These are phyloP conservation scores for Kodamaea kaohsiungensis DNA, from an alignment of 805 yeast species.

Conservation along the genomic window DNA sequence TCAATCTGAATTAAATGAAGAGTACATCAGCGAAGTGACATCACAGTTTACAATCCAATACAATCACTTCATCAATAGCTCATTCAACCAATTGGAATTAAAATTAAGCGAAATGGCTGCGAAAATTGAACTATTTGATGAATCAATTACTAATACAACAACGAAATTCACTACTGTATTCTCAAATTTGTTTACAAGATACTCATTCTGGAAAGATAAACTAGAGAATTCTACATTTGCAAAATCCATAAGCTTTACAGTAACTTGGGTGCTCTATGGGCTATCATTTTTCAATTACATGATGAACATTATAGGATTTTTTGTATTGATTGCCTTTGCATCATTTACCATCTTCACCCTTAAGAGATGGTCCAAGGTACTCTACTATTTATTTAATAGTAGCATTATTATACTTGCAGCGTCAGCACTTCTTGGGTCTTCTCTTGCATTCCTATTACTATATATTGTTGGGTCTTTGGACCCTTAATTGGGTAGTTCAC, in stretches of 20 bases:
- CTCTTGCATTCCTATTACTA: neutral
- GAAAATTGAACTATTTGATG: neutral
- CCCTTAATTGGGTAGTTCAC: neutral
- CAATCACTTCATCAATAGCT: neutral
- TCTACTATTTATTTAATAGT: neutral
- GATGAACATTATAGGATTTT: neutral
- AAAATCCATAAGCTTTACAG: neutral
- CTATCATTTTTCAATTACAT: neutral
- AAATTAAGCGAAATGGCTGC: conserved; percentile 1
- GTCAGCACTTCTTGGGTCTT: neutral
- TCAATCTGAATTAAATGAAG: neutral
- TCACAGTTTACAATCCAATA: neutral
- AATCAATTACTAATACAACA: neutral
- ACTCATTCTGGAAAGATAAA: neutral
- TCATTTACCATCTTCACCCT: neutral
- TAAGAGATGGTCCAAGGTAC: neutral
- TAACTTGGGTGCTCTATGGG: neutral
- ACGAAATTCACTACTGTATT: neutral
- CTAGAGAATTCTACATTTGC: neutral
- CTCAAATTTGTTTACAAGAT: neutral
- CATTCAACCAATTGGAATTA: neutral
- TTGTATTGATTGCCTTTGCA: neutral
- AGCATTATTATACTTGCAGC: neutral
- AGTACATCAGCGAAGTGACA: neutral
- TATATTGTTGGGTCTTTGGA: neutral